Percentiles rank a stretch among this genome's conserved stretches.
phyloP scores from a whole-genome alignment of 2,329 filamentous ascomycete species.

The Ophiostoma triangulosporum region DNA sequence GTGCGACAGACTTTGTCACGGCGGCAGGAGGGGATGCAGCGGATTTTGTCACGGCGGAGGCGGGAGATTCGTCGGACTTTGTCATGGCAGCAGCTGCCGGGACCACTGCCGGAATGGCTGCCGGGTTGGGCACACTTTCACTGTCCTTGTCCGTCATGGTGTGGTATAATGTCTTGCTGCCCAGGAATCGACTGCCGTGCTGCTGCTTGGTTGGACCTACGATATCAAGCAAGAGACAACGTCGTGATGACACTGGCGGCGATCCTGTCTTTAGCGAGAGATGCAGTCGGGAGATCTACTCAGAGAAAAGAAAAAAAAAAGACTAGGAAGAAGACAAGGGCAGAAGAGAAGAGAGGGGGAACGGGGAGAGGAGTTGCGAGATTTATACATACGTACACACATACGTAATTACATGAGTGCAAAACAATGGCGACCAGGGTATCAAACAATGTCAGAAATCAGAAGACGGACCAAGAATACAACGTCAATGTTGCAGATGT shows the following conservation, averaged over 20 bases:
- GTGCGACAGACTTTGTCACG: not conserved
- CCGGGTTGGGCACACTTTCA: not conserved
- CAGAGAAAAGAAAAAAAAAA: no score
- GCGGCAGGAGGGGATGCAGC: not conserved
- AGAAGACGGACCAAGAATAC: not conserved
- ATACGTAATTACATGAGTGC: no score
- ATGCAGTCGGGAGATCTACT: no score
- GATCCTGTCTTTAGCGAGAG: no score
- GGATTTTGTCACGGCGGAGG: not conserved
- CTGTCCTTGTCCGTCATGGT: not conserved
- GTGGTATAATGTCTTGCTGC: not conserved
- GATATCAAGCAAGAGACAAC: not conserved
- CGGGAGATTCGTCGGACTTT: no score
- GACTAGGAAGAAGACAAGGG: no score
- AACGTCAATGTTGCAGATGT: not conserved
- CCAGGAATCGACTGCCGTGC: not conserved
- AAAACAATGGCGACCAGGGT: not conserved
- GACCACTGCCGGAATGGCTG: not conserved
- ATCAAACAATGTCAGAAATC: not conserved
- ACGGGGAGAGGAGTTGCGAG: not conserved
- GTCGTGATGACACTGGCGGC: not conserved
- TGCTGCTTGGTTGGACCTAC: not conserved
- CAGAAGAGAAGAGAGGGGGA: not conserved
- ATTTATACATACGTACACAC: no score
- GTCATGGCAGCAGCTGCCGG: not conserved